phyloP scores from a whole-genome alignment of 139 green algal genomes.

The Volvox reticuliferus region DNA sequence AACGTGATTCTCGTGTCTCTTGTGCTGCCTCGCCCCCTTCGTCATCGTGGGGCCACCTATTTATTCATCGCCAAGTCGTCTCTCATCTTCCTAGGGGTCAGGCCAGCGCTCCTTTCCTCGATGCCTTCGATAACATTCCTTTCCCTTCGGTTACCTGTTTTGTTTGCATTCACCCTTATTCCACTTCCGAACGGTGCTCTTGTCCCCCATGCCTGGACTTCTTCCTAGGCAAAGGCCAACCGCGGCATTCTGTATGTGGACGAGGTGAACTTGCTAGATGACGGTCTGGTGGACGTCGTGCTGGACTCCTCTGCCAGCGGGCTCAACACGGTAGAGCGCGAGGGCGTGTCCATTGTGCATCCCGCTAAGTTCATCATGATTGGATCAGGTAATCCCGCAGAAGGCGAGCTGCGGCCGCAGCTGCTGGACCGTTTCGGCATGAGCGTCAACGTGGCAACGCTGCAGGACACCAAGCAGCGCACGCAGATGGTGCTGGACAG shows the following conservation, averaged over 20 bases:
- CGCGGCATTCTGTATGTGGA: constrained; percentile 90
- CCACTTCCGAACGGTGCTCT: no score
- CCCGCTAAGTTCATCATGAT: constrained; percentile 97
- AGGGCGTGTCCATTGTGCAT: constrained; percentile 93
- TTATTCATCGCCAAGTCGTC: no score
- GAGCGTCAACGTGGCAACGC: constrained; percentile 84
- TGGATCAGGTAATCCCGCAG: constrained; percentile 84
- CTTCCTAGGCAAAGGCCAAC: constrained; percentile 76
- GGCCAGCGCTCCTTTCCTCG: no score
- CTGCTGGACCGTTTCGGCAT: constrained; percentile 97
- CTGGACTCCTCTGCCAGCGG: constrained; percentile 84
- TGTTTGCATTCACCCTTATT: no score
- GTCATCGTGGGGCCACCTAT: no score
- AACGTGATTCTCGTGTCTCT: no score
- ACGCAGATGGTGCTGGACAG: constrained; percentile 90
- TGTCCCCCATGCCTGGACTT: no score
- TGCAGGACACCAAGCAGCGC: constrained; percentile 81
- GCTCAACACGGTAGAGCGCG: constrained; percentile 97
- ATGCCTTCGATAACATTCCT: no score
- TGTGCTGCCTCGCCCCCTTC: no score
- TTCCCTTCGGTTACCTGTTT: no score
- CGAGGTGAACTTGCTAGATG: constrained; percentile 90
- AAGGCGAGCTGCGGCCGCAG: constrained; percentile 96
- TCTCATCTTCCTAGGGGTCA: no score
- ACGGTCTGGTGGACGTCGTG: constrained; percentile 87